Evolutionary conservation across 2,329 filamentous ascomycete genomes (phyloP), one percentile per base, ranked within the genome.

Genomic region (Exophiala sideris): DNA sequence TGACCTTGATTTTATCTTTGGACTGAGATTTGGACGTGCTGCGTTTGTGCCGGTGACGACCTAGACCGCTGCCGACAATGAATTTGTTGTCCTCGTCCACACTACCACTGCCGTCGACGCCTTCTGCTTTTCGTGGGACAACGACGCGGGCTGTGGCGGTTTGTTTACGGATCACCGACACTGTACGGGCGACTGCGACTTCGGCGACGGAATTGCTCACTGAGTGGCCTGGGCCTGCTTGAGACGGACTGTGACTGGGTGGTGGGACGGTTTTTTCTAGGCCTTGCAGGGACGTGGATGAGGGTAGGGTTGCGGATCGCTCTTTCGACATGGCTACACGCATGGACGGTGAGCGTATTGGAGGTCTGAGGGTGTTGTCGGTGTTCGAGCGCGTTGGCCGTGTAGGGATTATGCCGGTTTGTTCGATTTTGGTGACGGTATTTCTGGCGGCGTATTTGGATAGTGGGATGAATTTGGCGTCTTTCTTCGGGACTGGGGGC

Each of bases 401-500:
- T 10, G 49, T 56, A 1, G 59, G 57, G 5, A 14, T 56, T 11
- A 62, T 49, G 12, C 59, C 59, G 0, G 54, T 34, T 45, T 52
- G 51, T 38, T 62, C 59, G 35, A 62, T 56, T 16, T 48, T 52
- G 35, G 46, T 52, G 12, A 61, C 56, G 18, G 62, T 64, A 24
- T 48, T 52, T 47, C 57, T 62, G 6, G 60, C 52, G 1, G 62
- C 60, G 48, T 56, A 64, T 52, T 54, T 62, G 1, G 62, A 64
- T 16, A 64, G 39, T 1, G 62, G 62, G 41, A 64, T 62, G 45
- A 58, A 62, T 45, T 59, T 61, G 40, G 60, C 48, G 38, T 64
- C 60, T 38, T 64, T 62, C 35, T 52, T 51, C 10, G 58, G 60
- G 10, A 62, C 54, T 5, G 60, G 53, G 39, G 59, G 61, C 9